These are phyloP conservation scores for Termitomyces sp. DNA, from an alignment of 768 basidiomycete genomes.

Conservation along the genomic window DNA sequence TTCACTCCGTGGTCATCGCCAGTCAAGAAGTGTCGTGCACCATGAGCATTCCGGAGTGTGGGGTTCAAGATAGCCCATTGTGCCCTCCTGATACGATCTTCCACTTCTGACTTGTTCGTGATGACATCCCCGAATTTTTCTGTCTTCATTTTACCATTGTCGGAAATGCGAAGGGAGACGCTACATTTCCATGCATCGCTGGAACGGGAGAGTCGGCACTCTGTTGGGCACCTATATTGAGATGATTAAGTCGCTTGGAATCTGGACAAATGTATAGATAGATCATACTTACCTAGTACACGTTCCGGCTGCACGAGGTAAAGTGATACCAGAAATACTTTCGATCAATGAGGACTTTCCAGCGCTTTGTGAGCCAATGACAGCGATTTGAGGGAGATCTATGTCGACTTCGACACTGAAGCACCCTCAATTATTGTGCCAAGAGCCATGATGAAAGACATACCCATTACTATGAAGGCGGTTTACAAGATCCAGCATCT, in stretches of 20 bases:
- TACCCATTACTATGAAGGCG: constrained; percentile 53
- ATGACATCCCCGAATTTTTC: constrained; percentile 45
- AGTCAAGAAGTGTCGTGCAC: constrained; percentile 29
- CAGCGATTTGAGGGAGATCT: constrained; percentile 69
- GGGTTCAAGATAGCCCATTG: constrained; percentile 67
- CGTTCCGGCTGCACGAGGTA: constrained; percentile 69
- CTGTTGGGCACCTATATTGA: constrained; percentile 45
- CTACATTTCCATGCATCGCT: constrained; percentile 41
- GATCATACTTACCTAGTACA: constrained; percentile 55
- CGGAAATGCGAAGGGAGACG: constrained; percentile 42
- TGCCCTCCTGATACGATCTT: constrained; percentile 62
- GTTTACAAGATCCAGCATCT: constrained; percentile 50
- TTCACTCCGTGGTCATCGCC: constrained; percentile 25
- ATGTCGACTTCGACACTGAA: constrained; percentile 67
- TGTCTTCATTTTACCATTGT: constrained; percentile 31
- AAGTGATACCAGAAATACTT: constrained; percentile 65
- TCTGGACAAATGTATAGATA: background rate
- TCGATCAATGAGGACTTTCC: constrained; percentile 79
- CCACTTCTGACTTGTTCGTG: constrained; percentile 46
- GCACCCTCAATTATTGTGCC: background rate
- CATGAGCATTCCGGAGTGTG: constrained; percentile 14
- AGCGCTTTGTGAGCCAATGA: constrained; percentile 68
- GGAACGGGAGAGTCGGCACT: constrained; percentile 45
- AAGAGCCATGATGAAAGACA: background rate
- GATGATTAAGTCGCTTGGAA: background rate